phyloP scores from a whole-genome alignment of 2,329 filamentous ascomycete genomes.

The Pleoardoris graminearum region DNA sequence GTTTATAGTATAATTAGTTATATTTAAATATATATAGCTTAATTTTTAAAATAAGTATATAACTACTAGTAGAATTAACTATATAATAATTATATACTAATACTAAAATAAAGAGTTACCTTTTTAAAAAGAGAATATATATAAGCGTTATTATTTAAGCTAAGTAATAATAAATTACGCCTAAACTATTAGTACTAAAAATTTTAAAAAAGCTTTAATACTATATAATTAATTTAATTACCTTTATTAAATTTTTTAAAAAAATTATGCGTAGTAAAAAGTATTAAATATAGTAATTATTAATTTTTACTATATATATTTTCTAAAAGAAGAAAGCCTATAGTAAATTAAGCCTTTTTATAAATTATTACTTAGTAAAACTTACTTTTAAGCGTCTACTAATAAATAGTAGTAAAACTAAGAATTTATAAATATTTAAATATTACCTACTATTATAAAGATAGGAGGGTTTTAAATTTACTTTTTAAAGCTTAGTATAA shows the following conservation, averaged over 20 bases:
- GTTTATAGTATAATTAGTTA: slow-evolving; percentile 47
- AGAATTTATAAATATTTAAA: not conserved
- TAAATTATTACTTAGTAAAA: not conserved
- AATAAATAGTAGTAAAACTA: not conserved
- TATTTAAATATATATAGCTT: slow-evolving; percentile 41
- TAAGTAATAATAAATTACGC: not conserved
- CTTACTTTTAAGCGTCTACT: not conserved
- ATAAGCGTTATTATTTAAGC: not conserved
- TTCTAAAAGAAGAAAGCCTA: slow-evolving; percentile 5
- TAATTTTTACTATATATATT: too few relatives aligned
- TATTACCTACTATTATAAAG: too few relatives aligned
- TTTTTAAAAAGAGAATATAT: too few relatives aligned
- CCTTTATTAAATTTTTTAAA: slow-evolving; percentile 13
- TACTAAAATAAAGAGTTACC: too few relatives aligned
- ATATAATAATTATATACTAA: too few relatives aligned
- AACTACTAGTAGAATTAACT: too few relatives aligned
- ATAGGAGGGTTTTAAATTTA: too few relatives aligned
- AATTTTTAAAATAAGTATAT: too few relatives aligned
- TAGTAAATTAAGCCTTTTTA: not conserved
- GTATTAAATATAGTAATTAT: too few relatives aligned
- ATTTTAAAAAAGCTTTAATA: not conserved
- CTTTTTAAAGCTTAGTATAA: too few relatives aligned
- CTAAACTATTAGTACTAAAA: slow-evolving; percentile 47
- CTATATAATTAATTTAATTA: slow-evolving; percentile 11
- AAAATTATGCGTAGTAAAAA: too few relatives aligned